Percentiles rank a stretch among this genome's conserved stretches.
phyloP scores from a whole-genome alignment of 257 asterid genomes.

The Capsicum pubescens region DNA sequence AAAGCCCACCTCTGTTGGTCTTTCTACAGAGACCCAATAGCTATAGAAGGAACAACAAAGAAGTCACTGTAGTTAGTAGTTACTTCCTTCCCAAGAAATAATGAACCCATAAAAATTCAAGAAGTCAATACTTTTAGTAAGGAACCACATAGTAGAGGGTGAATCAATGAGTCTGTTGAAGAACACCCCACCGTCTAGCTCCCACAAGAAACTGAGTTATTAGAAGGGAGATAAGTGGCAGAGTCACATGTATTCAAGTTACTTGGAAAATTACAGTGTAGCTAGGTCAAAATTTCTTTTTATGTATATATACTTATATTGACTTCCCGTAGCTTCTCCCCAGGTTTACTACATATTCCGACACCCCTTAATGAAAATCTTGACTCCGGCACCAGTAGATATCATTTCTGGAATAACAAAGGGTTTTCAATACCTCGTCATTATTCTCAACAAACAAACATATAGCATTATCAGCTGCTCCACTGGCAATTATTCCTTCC shows the following conservation, averaged over 20 bases:
- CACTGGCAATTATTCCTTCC: conserved; percentile 81
- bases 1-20: neutral
- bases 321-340: neutral
- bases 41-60: neutral
- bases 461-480: conserved; percentile 94
- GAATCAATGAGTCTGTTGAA: neutral
- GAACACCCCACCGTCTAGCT: conserved; percentile 15
- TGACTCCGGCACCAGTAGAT: neutral
- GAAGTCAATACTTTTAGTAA: conserved; percentile 5
- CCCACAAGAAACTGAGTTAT: conserved; percentile 15
- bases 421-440: conserved; percentile 55
- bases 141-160: conserved; percentile 14
- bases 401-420: conserved; percentile 8
- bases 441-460: conserved; percentile 76
- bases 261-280: neutral
- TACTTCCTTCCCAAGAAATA: conserved; percentile 18
- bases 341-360: neutral
- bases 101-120: neutral
- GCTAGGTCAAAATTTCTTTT: neutral
- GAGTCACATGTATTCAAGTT: conserved; percentile 3
- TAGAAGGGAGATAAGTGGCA: neutral
- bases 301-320: neutral
- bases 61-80: neutral
- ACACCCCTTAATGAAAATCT: neutral
- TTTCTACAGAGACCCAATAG: neutral